Base-by-base conservation (phyloP, 495 filamentous ascomycete genomes). In the Neohortaea acidophila region DNA sequence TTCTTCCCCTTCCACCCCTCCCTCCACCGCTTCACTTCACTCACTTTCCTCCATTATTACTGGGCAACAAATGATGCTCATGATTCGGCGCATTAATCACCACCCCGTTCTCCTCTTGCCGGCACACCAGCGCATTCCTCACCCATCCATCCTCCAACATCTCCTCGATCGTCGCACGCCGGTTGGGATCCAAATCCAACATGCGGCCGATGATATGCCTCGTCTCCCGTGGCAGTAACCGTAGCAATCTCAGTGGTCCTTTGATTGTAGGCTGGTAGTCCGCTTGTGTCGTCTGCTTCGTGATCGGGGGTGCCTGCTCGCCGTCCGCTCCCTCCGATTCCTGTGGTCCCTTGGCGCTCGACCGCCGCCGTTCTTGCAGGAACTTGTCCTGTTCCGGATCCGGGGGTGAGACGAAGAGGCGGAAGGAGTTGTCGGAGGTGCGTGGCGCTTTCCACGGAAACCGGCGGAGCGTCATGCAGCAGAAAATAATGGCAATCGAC, bases 361-460 rank as follows among this genome's bases (percentile, higher is more conserved):
- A 65, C 10, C 33, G 41, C 11, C 46, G 25, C 8, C 44, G 40
- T 1, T 28, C 42, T 8, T 45, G 42, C 7, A 50, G 39, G 6
- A 41, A 21, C 17, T 24, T 38, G 6, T 50, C 47, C 26, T 52
- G 49, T 15, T 48, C 49, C 1, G 49, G 49, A 33, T 77, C 72
- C 1, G 89, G 83, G 11, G 77, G 65, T 7, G 87, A 70, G 15
- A 85, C 75, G 50, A 99, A 99, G 6, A 96, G 72, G 45, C 82
- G 81, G 60, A 82, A 99, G 0, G 87, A 94, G 55, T 86, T 94
- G 60, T 99, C 89, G 9, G 77, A 81, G 51, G 86, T 63, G 22
- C 87, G 75, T 14, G 89, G 89, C 23, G 84, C 75, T 63, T 99
- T 99, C 89, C 89, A 99, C 0, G 91, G 89, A 55, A 96, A 99